Base-by-base conservation (phyloP, 1,284 basidiomycete genomes). In the Cystobasidium pallidum region DNA sequence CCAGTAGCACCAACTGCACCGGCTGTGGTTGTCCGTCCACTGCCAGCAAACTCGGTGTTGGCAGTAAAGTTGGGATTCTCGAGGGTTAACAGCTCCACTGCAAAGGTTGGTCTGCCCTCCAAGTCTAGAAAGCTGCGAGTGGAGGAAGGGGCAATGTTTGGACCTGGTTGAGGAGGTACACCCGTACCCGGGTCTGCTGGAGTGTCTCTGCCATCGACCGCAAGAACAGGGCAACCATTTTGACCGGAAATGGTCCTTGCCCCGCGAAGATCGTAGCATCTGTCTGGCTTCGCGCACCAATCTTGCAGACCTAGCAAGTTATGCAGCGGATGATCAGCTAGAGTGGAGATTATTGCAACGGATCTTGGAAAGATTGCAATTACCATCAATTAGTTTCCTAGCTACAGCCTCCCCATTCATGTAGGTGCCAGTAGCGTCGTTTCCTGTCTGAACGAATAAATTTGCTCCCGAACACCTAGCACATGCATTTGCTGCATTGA, bases 401-500 rank as follows among this genome's bases (percentile, higher is more conserved):
- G 51, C 24, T 28, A 54, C 51, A 10, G 26, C 26, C 13, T 26
- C 51, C 3, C 51, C 51, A 54, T 28, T 54, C 51, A 28, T 54
- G 32, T 34, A 36, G 32, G 54, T 32, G 3, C 30, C 54, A 21
- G 30, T 34, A 1, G 54, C 15, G 32, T 32, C 28, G 34, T 57
- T 57, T 24, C 54, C 54, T 7, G 28, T 34, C 58, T 24, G 58
- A 26, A 26, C 21, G 30, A 43, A 61, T 10, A 24, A 8, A 43
- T 13, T 41, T n/a, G 64, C 64, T 36, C 49, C 64, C 17, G n/a
- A 26, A 21, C 64, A 55, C 13, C 49, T 11, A 3, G 49, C 52
- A 24, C 63, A 65, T 34, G 63, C 26, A n/a, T 32, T 51, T 4
- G 64, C 64, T n/a, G 64, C 64, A 24, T 66, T 66, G n/a, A 32